phyloP scores from a whole-genome alignment of 1,284 basidiomycete genomes.

The Anthracocystis setariae region DNA sequence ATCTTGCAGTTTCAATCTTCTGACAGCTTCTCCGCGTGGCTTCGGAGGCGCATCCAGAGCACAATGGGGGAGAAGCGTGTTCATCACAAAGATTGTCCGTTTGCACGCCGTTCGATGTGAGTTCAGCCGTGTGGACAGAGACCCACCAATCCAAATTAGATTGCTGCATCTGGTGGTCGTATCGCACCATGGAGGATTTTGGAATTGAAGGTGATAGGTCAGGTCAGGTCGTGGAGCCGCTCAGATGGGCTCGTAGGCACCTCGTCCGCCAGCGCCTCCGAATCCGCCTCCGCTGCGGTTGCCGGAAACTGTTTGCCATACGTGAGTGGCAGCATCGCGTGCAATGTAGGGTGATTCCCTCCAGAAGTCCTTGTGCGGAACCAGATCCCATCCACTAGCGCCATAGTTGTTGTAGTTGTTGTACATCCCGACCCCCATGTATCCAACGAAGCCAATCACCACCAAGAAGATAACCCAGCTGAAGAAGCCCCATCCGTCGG shows the following conservation, averaged over 20 bases:
- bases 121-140: no score
- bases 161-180: no score
- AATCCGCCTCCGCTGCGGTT: slow-evolving; percentile 36
- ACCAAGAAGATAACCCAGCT: slow-evolving; percentile 48
- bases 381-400: slow-evolving; percentile 59
- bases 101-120: no score
- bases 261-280: slow-evolving; percentile 32
- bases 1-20: background rate
- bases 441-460: slow-evolving; percentile 30
- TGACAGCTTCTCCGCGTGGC: background rate
- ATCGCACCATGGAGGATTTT: background rate
- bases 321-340: slow-evolving; percentile 42
- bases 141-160: no score
- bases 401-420: slow-evolving; percentile 62
- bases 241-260: slow-evolving; percentile 49
- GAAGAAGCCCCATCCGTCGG: slow-evolving; percentile 48
- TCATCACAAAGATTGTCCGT: no score
- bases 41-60: background rate
- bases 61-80: no score
- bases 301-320: slow-evolving; percentile 39
- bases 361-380: slow-evolving; percentile 63
- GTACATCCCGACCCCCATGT: slow-evolving; percentile 56
- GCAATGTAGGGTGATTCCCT: slow-evolving; percentile 55
- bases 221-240: no score
- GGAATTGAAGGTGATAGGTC: no score